Base-by-base conservation (phyloP, 1,284 basidiomycete genomes). In the Heterobasidion occidentale region DNA sequence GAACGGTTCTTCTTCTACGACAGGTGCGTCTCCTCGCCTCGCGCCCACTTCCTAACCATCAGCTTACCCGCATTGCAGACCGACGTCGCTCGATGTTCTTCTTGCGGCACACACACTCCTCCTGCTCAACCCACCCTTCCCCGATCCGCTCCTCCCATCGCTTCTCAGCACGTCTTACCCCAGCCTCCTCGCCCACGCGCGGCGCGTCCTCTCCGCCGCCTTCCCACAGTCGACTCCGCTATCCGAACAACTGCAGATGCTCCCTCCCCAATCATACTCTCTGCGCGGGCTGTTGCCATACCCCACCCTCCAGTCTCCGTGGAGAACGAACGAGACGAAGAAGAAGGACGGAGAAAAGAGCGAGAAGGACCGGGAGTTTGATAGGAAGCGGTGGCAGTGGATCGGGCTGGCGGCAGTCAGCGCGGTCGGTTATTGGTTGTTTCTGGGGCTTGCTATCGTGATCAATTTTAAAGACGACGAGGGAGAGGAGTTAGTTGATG, bases 31-130 rank as follows among this genome's bases (percentile, higher is more conserved):
- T 27, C 3, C 27, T 61, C 46, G 36, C 42, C 52, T 14, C n/a
- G 44, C 36, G 38, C 53, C 34, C 14, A 27, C 17, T 42, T 8
- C 34, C 4, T 4, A 46, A 6, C 35, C 17, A 34, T n/a, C 9
- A 8, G 15, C 34, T 27, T 51, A 19, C 3, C 8, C n/a, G 33
- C 15, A 51, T 38, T 6, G 14, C 57, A 89, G 86, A 49, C 77
- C 77, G 34, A 80, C 84, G 0, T 74, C 78, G 7, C 66, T 90
- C 7, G 90, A 91, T 59, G 67, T 86, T 20, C 65, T 81, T 35
- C 70, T 90, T 33, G 85, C 88, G 17, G 78, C 88, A 9, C 83
- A 89, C 61, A 74, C 85, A 36, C 74, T 88, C 38, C 72, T 90
- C 19, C 68, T 91, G 7, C 63, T 76, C 11, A 68, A 76, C 45